Evolutionary conservation across 225 moss, liverwort and hornwort genomes (phyloP), one percentile per base, ranked within the genome.

Genomic region (Marchantia polymorpha): DNA sequence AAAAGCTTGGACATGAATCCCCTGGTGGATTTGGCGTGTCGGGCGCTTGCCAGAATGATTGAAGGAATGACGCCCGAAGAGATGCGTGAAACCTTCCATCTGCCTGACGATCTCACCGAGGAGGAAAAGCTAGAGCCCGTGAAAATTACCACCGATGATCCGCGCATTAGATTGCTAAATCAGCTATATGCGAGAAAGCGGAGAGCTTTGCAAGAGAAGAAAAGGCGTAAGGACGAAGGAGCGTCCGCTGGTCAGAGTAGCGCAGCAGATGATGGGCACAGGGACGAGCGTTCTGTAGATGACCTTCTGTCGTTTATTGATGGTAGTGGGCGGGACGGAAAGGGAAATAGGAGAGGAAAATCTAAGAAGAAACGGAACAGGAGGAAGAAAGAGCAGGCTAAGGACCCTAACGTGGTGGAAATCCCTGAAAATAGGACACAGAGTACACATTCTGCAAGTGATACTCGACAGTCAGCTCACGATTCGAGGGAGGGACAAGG

Each of bases 21-120:
- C 7, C 60, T 94, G 58, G 94, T 92, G 61, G 94, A 94, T 85
- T 83, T 94, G 78, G 92, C 94, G 0, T 92, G 94, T 73, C 84
- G 92, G 75, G 94, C 94, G 9, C 86, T 94, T 20, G 94, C 94
- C n/a, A 84, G 92, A 64, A 94, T 94, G 92, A 94, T 94, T 7
- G 94, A 94, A 84, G 94, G 94, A 55, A 94, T 92, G 88, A 92
- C 94, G 23, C 94, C 94, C 39, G 94, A 94, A 83, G 92, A 94
- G 83, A 92, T 94, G 88, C 89, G 94, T 58, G 94, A 94, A 82
- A 92, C 92, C 26, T 94, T 94, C 73, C 94, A 94, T 80, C 84
- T 94, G 53, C 94, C 94, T 0, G 94, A 94, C 76, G 94, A 94
- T 83, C 89, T 94, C 23, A 94, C 94, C 25, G 94, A 92, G 80